Conservation (phyloP, 2,329 filamentous ascomycete species). For the Epichloe bromicola region DNA sequence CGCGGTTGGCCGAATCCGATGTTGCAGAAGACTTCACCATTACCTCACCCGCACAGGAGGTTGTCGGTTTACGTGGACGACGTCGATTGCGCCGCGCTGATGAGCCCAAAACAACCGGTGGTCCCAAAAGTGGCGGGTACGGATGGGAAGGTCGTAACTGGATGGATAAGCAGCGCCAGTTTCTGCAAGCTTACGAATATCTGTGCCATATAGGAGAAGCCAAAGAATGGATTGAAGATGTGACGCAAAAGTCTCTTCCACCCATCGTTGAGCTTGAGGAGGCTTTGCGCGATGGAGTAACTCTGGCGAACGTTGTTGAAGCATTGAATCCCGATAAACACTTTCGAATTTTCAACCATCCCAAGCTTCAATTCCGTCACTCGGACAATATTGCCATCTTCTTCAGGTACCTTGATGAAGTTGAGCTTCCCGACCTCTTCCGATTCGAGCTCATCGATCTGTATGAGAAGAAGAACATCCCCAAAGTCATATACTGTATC, state of each 20-base stretch:
- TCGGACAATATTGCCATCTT: constrained; percentile 97
- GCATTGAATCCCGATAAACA: constrained; percentile 66
- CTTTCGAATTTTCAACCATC: constrained; percentile 72
- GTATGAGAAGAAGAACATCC: constrained; percentile 99
- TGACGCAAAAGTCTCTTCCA: constrained; percentile 73
- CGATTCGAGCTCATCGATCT: constrained; percentile 94
- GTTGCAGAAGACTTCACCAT: constrained; percentile 72
- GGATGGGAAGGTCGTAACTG: constrained; percentile 78
- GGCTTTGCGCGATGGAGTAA: constrained; percentile 82
- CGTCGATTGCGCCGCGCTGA: constrained; percentile 65
- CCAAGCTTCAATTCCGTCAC: constrained; percentile 82
- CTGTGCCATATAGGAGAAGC: constrained; percentile 97
- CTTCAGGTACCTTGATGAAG: constrained; percentile 83
- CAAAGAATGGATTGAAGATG: constrained; percentile 95
- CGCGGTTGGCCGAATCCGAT: constrained; percentile 64
- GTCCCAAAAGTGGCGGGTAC: constrained; percentile 39
- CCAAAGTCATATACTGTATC: constrained; percentile 98
- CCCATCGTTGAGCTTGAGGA: constrained; percentile 92
- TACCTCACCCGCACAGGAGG: constrained; percentile 66
- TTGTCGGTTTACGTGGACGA: constrained; percentile 75
- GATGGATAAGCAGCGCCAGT: constrained; percentile 98
- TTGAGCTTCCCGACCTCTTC: constrained; percentile 88
- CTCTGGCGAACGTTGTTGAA: constrained; percentile 85
- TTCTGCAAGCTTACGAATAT: constrained; percentile 94
- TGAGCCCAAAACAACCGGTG: constrained; percentile 33